Base-by-base conservation (phyloP, 2,329 filamentous ascomycete genomes). In the Parasarocladium wereldwijsianum region DNA sequence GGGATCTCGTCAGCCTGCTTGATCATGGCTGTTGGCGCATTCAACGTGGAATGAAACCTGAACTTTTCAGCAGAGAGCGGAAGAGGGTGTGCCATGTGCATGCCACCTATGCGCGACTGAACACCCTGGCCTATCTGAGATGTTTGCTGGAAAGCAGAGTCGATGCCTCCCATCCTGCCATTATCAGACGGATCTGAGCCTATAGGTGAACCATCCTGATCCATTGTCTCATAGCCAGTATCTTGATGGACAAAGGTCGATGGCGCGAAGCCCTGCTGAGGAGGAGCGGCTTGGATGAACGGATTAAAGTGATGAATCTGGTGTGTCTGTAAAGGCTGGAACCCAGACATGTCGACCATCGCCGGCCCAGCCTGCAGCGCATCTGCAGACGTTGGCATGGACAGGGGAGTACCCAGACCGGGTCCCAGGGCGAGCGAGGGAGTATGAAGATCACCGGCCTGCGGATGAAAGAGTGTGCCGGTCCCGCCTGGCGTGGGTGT, bases 11-110 rank as follows among this genome's bases (percentile, higher is more conserved):
- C 80, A 2, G 74, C 57, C 37, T 85, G 76, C 51, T 81, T 92
- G 46, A 92, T 78, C 90, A 96, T 98, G 6, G 90, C 90, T 0
- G 90, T 98, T 3, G 87, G 85, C 1, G 90, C 87, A 50, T 93
- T 92, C 26, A 98, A 57, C 1, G 83, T 90, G 29, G 83, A 78
- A 48, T 90, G 81, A 47, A 83, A 96, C 23, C 90, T 82, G 47
- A 94, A 94, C 46, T 76, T 79, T 43, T 81, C 76, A 8, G 64
- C 67, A 0, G 63, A 62, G 2, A 62, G 43, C 5, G 70, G 68
- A 19, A 73, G 49, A 2, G 54, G 47, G 18, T 62, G 52, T 12
- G 53, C 42, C 44, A 65, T 57, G 9, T 56, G 43, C 44, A 65
- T 52, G 22, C 58, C 57, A 21, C 62, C 42, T 14, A 59, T 60